These are phyloP conservation scores for Salix caprea DNA, from an alignment of 345 rosid species.

Conservation along the genomic window DNA sequence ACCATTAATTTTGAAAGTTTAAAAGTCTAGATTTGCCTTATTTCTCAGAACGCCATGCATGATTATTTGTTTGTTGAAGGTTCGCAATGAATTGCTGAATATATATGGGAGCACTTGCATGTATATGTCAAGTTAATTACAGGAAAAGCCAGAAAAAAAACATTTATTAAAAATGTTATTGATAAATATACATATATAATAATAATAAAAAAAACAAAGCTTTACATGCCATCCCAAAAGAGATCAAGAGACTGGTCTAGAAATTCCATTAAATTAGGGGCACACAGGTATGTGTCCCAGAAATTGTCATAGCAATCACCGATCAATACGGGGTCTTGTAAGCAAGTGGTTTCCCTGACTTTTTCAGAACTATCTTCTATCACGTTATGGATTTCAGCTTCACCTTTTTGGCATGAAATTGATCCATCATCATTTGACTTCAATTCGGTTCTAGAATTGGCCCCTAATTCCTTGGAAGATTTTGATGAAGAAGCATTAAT, in stretches of 20 bases:
- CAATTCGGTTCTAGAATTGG: not conserved
- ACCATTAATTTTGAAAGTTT: not conserved
- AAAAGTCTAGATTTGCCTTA: not conserved
- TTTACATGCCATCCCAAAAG: constrained; percentile 12
- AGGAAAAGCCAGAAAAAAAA: not conserved
- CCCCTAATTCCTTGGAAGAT: not conserved
- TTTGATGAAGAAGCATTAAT: not conserved
- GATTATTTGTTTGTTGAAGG: not conserved
- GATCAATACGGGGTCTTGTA: not conserved
- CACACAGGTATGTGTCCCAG: constrained; percentile 5
- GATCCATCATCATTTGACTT: not conserved
- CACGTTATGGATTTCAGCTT: not conserved
- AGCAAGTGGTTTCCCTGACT: not conserved
- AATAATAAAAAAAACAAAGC: not conserved
- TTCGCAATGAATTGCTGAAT: not conserved
- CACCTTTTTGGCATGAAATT: not conserved
- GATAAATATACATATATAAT: not conserved
- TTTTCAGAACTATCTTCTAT: not conserved
- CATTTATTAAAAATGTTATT: not conserved
- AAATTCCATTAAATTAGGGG: constrained; percentile 16
- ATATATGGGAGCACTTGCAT: not conserved
- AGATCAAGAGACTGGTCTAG: constrained; percentile 22
- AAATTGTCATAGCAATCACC: constrained; percentile 9
- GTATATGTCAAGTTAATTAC: not conserved
- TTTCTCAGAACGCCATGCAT: not conserved